These are phyloP conservation scores for Cytospora leucostoma DNA, from an alignment of 2,329 filamentous ascomycete species.

Conservation along the genomic window DNA sequence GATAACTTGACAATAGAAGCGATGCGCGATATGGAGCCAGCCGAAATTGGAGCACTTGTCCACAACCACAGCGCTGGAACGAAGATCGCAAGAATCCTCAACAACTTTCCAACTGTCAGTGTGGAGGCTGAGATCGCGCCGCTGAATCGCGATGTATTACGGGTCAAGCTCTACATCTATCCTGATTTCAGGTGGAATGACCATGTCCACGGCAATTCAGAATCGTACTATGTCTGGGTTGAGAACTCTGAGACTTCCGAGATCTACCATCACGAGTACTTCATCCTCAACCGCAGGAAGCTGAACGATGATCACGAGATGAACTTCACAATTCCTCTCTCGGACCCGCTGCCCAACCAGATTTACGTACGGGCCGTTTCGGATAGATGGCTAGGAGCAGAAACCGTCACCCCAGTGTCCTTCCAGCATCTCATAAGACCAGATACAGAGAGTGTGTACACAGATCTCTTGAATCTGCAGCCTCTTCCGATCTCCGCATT, in stretches of 20 bases:
- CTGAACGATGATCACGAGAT: conserved; percentile 95
- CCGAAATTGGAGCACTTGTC: conserved; percentile 87
- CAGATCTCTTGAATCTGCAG: conserved; percentile 87
- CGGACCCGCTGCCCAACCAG: conserved; percentile 89
- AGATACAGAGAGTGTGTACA: conserved; percentile 97
- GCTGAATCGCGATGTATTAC: conserved; percentile 87
- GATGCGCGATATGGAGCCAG: conserved; percentile 88
- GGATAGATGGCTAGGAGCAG: conserved; percentile 93
- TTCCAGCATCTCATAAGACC: conserved; percentile 98
- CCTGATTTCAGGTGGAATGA: conserved; percentile 97
- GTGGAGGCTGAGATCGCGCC: conserved; percentile 95
- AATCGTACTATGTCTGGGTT: conserved; percentile 98
- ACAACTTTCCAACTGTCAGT: conserved; percentile 88
- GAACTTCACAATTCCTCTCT: conserved; percentile 94
- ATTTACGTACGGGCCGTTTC: conserved; percentile 95
- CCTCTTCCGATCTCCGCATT: conserved; percentile 84
- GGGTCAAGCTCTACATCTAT: conserved; percentile 83
- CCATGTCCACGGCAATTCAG: conserved; percentile 86
- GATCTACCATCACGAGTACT: conserved; percentile 97
- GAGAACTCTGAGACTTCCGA: conserved; percentile 97
- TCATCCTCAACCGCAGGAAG: conserved; percentile 87
- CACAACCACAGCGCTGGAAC: conserved; percentile 87
- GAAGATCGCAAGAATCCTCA: conserved; percentile 77
- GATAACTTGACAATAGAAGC: conserved; percentile 74
- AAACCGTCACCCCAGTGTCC: conserved; percentile 91